A percentile compares a stretch with the other conserved stretches of the same genome.
Conservation (phyloP, 78 protist species). For the Acrasis kona region DNA sequence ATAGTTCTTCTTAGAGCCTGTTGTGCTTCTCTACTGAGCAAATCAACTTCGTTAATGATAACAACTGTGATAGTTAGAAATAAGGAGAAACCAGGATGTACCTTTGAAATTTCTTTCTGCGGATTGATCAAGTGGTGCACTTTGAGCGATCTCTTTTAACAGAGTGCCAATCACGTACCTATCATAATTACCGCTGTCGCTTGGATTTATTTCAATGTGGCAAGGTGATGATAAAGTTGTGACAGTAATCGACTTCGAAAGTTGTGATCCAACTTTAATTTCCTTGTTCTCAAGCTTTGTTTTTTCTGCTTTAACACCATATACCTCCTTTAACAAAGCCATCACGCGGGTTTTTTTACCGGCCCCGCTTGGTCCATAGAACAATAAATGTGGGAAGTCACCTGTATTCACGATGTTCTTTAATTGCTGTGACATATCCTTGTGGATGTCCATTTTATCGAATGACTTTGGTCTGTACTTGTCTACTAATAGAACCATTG, state of each 20-base stretch:
- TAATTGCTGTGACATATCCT: slow-evolving; percentile 36
- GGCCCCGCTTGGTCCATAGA: slow-evolving; percentile 96
- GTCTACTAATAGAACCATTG: slow-evolving; percentile 87
- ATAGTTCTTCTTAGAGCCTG: slow-evolving; percentile 97
- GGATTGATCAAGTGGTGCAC: slow-evolving; percentile 53
- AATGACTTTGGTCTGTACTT: slow-evolving; percentile 84
- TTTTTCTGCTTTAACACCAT: slow-evolving; percentile 70
- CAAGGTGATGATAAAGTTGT: slow-evolving; percentile 41
- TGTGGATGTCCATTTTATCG: slow-evolving; percentile 53
- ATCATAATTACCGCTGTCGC: slow-evolving; percentile 86
- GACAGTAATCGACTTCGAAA: slow-evolving; percentile 52
- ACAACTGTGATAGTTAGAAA: slow-evolving; percentile 51
- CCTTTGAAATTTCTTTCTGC: slow-evolving; percentile 7
- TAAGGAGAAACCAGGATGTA: not conserved
- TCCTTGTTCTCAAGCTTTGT: slow-evolving; percentile 9
- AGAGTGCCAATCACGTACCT: slow-evolving; percentile 78
- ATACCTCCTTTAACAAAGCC: slow-evolving; percentile 78
- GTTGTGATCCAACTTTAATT: not conserved
- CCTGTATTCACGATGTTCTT: slow-evolving; percentile 38
- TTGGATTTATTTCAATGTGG: slow-evolving; percentile 94
- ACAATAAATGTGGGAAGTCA: slow-evolving; percentile 91
- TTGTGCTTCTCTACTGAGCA: slow-evolving; percentile 80
- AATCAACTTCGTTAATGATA: slow-evolving; percentile 85
- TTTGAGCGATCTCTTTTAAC: slow-evolving; percentile 89
- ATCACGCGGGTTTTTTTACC: slow-evolving; percentile 93